phyloP scores from a whole-genome alignment of 306 rosid genomes.

The Trifolium fragiferum region DNA sequence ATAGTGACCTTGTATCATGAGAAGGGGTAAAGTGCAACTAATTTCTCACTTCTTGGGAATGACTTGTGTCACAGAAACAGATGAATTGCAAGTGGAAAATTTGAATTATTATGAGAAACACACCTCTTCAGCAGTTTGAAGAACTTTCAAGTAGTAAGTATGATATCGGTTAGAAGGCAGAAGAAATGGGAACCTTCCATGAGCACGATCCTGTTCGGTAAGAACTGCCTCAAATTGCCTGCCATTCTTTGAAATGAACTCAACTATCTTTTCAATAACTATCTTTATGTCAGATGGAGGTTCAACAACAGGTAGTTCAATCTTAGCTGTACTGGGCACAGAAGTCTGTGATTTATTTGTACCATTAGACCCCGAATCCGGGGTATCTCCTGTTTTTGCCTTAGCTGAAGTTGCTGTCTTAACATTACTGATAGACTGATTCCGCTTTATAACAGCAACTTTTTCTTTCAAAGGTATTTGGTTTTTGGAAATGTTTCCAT shows the following conservation, averaged over 20 bases:
- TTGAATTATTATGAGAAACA: slow-evolving; percentile 39
- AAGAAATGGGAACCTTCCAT: slow-evolving; percentile 88
- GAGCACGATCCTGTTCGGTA: slow-evolving; percentile 73
- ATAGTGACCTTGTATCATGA: neutral
- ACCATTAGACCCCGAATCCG: slow-evolving; percentile 39
- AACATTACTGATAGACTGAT: slow-evolving; percentile 54
- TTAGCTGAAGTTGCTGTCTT: slow-evolving; percentile 49
- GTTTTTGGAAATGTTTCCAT: slow-evolving; percentile 48
- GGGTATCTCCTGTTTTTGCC: slow-evolving; percentile 49
- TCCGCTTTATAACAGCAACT: slow-evolving; percentile 64
- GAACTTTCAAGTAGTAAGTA: slow-evolving; percentile 70
- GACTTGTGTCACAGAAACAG: slow-evolving; percentile 29
- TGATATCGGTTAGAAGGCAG: slow-evolving; percentile 73
- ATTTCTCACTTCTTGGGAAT: slow-evolving; percentile 16
- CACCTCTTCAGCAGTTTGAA: slow-evolving; percentile 68
- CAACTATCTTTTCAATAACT: slow-evolving; percentile 80
- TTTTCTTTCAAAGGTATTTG: slow-evolving; percentile 59
- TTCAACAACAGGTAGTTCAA: slow-evolving; percentile 69
- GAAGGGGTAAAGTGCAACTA: neutral
- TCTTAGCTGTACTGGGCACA: slow-evolving; percentile 47
- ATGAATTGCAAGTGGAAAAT: neutral
- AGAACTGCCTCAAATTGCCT: slow-evolving; percentile 77
- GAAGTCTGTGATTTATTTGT: slow-evolving; percentile 48
- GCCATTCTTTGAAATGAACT: slow-evolving; percentile 79
- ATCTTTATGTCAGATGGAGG: slow-evolving; percentile 77